Evolutionary conservation across 108 stramenopile genomes (phyloP), one percentile per base, ranked within the genome.

Genomic region (Seminavis robusta): DNA sequence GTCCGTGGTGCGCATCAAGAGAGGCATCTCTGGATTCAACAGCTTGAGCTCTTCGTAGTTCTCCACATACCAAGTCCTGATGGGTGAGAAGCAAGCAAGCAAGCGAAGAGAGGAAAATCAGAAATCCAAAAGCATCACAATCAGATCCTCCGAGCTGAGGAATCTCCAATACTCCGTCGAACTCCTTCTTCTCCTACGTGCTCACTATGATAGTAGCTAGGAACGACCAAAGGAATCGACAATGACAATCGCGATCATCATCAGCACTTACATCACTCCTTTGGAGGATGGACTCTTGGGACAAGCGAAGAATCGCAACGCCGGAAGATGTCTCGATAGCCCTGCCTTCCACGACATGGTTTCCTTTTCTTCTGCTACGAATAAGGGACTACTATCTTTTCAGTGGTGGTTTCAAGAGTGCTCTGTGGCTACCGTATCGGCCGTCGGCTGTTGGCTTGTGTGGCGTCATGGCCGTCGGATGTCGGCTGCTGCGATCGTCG

Each of bases 281-380:
- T 66, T 73, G 29, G 84, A 86, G 6, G 90, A 83, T 25, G 90
- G 84, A 79, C 86, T 88, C 40, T 88, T 67, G 19, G 90, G 86
- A 46, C 90, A 92, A 20, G 67, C 86, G 55, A 92, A 92, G 71
- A 92, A 92, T 36, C 90, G 81, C 52, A 92, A 62, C 2, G 77
- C 69, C 48, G 90, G 84, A 5, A 92, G 46, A 61, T 92, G 77
- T 44, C 90, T 73, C 29, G 83, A 85, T 55, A 92, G 76, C 26
- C 76, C 66, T 42, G 86, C 86, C 67, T 86, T 92, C 90, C 90
- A 92, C 28, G 90, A 88, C 90, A 92, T 92, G 39, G 15, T 71
- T 37, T n/a, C n/a, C n/a, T n/a, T n/a, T n/a, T n/a, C n/a, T n/a
- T n/a, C n/a, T n/a, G n/a, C n/a, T n/a, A n/a, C n/a, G n/a, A n/a